Base-by-base conservation (phyloP, 2,329 filamentous ascomycete genomes). In the Lasiodiplodia theobromae region DNA sequence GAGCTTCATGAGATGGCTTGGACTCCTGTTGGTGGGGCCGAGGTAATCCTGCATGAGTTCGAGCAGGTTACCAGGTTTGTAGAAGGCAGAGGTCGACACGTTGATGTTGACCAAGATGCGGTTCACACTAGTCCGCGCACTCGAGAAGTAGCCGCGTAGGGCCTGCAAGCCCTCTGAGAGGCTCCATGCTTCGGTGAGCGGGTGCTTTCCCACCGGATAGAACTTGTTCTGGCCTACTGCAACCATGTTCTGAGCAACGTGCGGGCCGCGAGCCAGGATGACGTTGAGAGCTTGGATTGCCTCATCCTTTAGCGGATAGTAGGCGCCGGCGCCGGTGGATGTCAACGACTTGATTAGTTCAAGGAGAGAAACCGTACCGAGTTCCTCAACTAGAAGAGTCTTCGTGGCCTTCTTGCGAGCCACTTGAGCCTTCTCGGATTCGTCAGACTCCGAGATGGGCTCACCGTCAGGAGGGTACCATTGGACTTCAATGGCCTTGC, bases 61-160 rank as follows among this genome's bases (percentile, higher is more conserved):
- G 1, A 77, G 40, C 1, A 89, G 75, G 2, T 78, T 76, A 0
- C 81, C 81, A 2, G 81, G 72, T 71, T 86, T 81, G 76, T 88
- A 88, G 73, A 88, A 90, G 0, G 87, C 86, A 2, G 83, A 82
- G 54, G 86, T 85, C 10, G 86, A 86, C 31, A 90, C 87, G 69
- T 91, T 89, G 3, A 91, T 79, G 68, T 91, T 91, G 14, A 91
- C 75, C 0, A 91, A 74, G 4, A 91, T 78, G 3, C 88, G 82
- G 49, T 83, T 84, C 16, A 87, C 86, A 2, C 87, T 85, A 2
- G 86, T 84, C 5, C 89, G 86, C 37, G 88, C 85, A 72, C 87
- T 90, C 12, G 87, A 81, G 73, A 86, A 90, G 76, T 87, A 91
- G 0, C 89, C 89, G 52, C 88, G 83, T 4, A 89, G 75, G 0